Evolutionary conservation across 371 early-diverging fungal species (phyloP).

Genomic region (Apophysomyces elegans): DNA sequence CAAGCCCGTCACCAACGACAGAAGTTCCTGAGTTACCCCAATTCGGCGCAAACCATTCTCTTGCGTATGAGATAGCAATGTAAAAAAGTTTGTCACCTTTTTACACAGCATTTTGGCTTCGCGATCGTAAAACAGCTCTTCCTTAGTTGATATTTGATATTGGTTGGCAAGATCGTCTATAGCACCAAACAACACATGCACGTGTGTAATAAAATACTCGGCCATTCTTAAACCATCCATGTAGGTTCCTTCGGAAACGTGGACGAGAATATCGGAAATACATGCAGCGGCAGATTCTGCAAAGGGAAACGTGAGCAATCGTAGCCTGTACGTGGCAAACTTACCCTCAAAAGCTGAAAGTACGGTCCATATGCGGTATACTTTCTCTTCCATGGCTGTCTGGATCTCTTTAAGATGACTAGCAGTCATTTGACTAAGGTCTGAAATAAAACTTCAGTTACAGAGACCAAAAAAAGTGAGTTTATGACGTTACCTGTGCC

Average conservation of each 20-base stretch:
- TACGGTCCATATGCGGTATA: constrained; percentile 84
- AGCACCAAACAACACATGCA: constrained; percentile 90
- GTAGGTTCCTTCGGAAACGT: constrained; percentile 86
- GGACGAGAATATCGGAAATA: constrained; percentile 94
- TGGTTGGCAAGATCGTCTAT: constrained; percentile 71
- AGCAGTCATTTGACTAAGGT: constrained; percentile 31
- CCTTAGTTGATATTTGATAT: constrained; percentile 23
- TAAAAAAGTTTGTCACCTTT: constrained; percentile 91
- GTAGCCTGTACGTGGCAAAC: background rate
- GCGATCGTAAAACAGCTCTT: constrained; percentile 71
- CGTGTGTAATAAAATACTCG: constrained; percentile 89
- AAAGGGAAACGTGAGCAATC: constrained; percentile 4
- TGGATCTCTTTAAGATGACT: constrained; percentile 56
- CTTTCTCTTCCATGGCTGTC: constrained; percentile 74
- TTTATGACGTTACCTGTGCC: constrained; percentile 23
- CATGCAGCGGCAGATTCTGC: constrained; percentile 93
- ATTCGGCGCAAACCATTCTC: constrained; percentile 65
- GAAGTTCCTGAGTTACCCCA: constrained; percentile 88
- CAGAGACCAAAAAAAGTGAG: no score
- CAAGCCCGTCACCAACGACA: constrained; percentile 89
- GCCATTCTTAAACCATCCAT: constrained; percentile 89
- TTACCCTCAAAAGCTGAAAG: constrained; percentile 78
- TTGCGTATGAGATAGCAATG: constrained; percentile 82
- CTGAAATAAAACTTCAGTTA: constrained; percentile 20
- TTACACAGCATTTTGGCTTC: constrained; percentile 93